Percentiles rank a stretch among this genome's conserved stretches.
Evolutionary conservation across 345 rosid species (phyloP).

Genomic region (Euphorbia pulcherrima): DNA sequence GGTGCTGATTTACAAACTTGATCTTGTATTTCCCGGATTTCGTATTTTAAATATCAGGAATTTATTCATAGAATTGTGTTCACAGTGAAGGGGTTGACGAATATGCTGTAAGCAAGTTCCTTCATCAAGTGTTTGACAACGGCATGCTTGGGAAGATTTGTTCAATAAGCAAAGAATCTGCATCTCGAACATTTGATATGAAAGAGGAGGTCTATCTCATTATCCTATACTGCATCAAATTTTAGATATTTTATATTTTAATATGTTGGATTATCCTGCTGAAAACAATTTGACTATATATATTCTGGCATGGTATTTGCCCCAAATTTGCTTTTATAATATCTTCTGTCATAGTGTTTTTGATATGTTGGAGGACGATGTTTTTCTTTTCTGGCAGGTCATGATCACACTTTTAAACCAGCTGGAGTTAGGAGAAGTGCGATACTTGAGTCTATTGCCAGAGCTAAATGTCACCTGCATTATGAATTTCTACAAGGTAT

Average conservation of each 20-base stretch:
- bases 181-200: constrained; percentile 76
- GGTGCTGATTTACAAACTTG: constrained; percentile 37
- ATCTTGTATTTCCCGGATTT: background rate
- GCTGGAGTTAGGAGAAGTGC: constrained; percentile 83
- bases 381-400: constrained; percentile 52
- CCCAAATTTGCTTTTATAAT: constrained; percentile 3
- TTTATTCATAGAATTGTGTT: constrained; percentile 21
- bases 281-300: background rate
- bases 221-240: constrained; percentile 15
- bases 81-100: constrained; percentile 96
- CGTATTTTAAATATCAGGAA: constrained; percentile 2
- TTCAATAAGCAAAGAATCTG: constrained; percentile 70
- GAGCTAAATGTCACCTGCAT: constrained; percentile 67
- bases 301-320: background rate
- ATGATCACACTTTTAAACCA: constrained; percentile 84
- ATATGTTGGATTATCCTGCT: background rate
- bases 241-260: background rate
- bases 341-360: background rate
- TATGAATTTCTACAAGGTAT: constrained; percentile 86
- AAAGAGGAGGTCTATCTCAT: constrained; percentile 72
- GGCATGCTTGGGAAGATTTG: constrained; percentile 42
- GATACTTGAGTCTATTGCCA: constrained; percentile 71
- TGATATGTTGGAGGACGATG: constrained; percentile 5
- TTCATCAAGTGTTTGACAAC: constrained; percentile 56
- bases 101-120: constrained; percentile 78